Base-by-base conservation (phyloP, 148 eudicot genomes). In the Camellia sinensis region DNA sequence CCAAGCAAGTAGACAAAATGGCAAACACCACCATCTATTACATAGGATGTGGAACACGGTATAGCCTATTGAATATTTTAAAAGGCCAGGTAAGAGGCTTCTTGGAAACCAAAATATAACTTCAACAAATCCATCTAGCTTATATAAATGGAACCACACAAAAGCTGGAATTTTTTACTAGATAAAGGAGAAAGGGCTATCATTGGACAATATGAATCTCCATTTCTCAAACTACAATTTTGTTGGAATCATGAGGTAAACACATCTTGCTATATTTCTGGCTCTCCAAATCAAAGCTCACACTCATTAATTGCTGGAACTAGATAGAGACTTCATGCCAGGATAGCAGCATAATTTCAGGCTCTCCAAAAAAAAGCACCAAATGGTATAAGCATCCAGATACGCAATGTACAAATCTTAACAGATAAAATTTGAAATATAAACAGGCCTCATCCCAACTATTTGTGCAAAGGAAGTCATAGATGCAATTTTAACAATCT, bases 21-120 rank as follows among this genome's bases (percentile, higher is more conserved):
- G 43, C 57, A 13, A 70, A 81, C 67, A 75, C 45, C 19, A 5
- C 3, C 78, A 74, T 65, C 52, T 8, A 81, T 46, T 41, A 46
- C 18, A 45, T 21, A 10, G 52, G 45, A 6, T 15, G 21, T 9
- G 17, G 40, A 21, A 60, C 63, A 45, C 41, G n/a, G 3, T 18
- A 48, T 48, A 48, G 7, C 5, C 5, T 3, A 48, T 48, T 48
- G 52, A 29, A 29, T 29, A 7, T 2, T 3, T 11, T 15, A 2
- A 1, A 10, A 44, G 22, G 3, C 21, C 18, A 5, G 1, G 53
- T 18, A 46, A 46, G 22, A 70, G 54, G n/a, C 53, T 46, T 44
- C 37, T 29, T 10, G 66, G 64, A 74, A 57, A 74, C 48, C 15
- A 17, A 74, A 74, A 65, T 61, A 8, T 65, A 29, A 57, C 48